phyloP scores from a whole-genome alignment of 2,329 filamentous ascomycete species.

The Fusarium pseudoanthophilum region DNA sequence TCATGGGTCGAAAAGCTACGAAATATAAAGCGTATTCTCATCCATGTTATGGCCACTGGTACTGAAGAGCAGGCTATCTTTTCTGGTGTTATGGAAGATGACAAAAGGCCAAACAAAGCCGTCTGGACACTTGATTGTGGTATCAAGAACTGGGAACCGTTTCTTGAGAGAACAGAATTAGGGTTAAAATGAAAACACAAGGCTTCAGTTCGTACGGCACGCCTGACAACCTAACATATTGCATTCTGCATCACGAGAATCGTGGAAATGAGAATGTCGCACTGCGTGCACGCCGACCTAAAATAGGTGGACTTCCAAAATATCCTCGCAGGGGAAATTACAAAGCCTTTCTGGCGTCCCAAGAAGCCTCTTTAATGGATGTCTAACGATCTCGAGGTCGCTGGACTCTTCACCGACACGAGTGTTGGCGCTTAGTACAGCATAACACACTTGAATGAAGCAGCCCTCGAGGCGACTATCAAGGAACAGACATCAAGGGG shows the following conservation, averaged over 20 bases:
- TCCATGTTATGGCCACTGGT: slow-evolving; percentile 24
- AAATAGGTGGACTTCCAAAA: neutral
- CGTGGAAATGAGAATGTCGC: slow-evolving; percentile 21
- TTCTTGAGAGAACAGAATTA: neutral
- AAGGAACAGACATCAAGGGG: neutral
- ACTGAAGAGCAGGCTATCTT: slow-evolving; percentile 7
- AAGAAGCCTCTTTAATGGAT: slow-evolving; percentile 5
- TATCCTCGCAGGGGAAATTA: neutral
- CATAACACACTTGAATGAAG: neutral
- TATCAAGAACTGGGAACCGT: neutral
- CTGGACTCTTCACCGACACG: slow-evolving; percentile 29
- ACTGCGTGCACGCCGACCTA: neutral
- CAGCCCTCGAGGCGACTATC: neutral
- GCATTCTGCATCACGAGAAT: slow-evolving; percentile 31
- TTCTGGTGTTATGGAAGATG: slow-evolving; percentile 25
- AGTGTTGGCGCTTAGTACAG: slow-evolving; percentile 21
- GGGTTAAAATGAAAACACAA: slow-evolving; percentile 5
- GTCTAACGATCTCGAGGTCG: slow-evolving; percentile 31
- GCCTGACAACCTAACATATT: slow-evolving; percentile 19
- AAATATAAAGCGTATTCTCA: neutral
- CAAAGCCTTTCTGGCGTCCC: slow-evolving; percentile 32
- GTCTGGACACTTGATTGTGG: slow-evolving; percentile 28
- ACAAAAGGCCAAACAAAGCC: neutral
- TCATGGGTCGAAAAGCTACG: slow-evolving; percentile 18
- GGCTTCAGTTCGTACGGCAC: slow-evolving; percentile 32